Base-by-base conservation (phyloP, 805 yeast species). In the Zygosaccharomyces bailii region DNA sequence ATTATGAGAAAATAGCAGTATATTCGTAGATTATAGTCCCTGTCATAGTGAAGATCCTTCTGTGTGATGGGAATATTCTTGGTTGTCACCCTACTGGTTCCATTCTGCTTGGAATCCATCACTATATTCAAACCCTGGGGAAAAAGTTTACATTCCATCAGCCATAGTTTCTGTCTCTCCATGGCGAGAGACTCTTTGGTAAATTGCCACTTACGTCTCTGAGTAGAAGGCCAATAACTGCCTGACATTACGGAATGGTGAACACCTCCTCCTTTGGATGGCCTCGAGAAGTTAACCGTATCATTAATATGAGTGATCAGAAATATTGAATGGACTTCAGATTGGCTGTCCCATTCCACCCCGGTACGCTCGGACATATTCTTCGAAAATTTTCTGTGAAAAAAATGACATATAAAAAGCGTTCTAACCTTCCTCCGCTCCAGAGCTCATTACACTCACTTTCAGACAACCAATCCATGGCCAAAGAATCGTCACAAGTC, bases 201-300 rank as follows among this genome's bases (percentile, higher is more conserved):
- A 57, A 82, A 79, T 55, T 86, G 91, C 97, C 97, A 91, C 55
- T 78, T 73, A 31, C 67, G 69, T 34, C 95, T 66, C 59, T 90
- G 97, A 1, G 95, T 79, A 2, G 96, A 86, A 13, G 73, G 73
- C 96, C 96, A 87, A 63, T 82, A 90, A 60, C 85, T 85, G 0
- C 95, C 96, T 2, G 93, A 81, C 96, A 69, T 67, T 14, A n/a
- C 27, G 31, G 13, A n/a, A 9, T 21, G 11, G 16, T 27, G 14
- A 16, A 7, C 13, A 16, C 31, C 14, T 27, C 16, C 31, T 16
- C 16, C 13, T 13, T 16, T 27, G 31, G 8, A 27, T 27, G 37
- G 30, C 18, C 14, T 13, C 13, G 14, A 37, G 31, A 27, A 27
- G 31, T 27, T 27, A 16, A n/a, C 31, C 10, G 3, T n/a, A n/a